Base-by-base conservation (phyloP, 2,329 filamentous ascomycete genomes). In the Microdochium nivale region DNA sequence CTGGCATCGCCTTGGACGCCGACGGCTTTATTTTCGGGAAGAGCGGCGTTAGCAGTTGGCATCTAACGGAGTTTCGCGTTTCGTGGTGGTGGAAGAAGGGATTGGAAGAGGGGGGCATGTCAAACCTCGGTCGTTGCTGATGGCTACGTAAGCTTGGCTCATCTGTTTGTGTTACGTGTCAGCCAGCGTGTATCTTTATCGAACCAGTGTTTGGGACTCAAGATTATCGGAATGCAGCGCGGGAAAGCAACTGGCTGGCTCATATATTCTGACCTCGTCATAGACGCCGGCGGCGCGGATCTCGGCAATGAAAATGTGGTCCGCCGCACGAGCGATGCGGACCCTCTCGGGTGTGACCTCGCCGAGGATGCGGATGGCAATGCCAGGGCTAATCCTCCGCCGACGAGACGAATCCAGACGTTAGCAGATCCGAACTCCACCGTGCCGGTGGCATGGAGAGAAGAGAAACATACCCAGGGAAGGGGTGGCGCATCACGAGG, bases 291-390 rank as follows among this genome's bases (percentile, higher is more conserved):
- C 85, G 52, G 80, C 79, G 60, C 74, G 76, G 70, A 92, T 91
- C 77, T 85, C 83, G 55, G 78, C 76, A 59, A 91, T 90, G 70
- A 88, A 91, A 62, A 92, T 91, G 62, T 81, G 64, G 61, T 91
- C 88, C 1, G 87, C 88, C 64, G 87, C 75, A n/a, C 88, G 74
- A 2, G 83, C 88, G 56, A 95, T 94, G 51, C 82, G 81, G 16
- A 96, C 86, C 43, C 86, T 81, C 64, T 91, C 87, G 2, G 76
- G 78, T 1, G 88, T 95, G 14, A 96, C 84, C 59, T 95, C 90
- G 33, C 91, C 91, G 1, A 96, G 74, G 54, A 96, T 86, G 50
- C 88, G 79, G 58, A 94, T 87, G 14, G 80, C 89, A 54, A 95
- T 82, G 49, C 70, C 79, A 0, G 75, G 69, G 2, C 40, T 44